Percentiles rank a stretch among this genome's conserved stretches.
Conservation (phyloP, 2,329 filamentous ascomycete genomes). For the Diaporthe ampelina region DNA sequence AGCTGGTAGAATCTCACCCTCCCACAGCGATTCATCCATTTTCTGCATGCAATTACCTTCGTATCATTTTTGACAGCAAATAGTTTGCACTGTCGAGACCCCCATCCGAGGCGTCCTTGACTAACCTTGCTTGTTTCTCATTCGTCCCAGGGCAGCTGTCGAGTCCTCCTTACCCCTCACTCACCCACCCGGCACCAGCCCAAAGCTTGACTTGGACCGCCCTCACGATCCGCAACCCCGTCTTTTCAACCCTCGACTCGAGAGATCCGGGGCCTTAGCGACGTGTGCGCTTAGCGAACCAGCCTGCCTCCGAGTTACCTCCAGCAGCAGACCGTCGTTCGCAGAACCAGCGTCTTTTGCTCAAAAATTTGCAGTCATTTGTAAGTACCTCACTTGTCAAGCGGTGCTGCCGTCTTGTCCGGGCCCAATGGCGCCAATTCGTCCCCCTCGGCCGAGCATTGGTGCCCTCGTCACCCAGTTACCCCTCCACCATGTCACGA, state of each 20-base stretch:
- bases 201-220: constrained; percentile 25
- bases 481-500: constrained; percentile 33
- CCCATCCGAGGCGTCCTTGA: constrained; percentile 19
- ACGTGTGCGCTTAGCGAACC: constrained; percentile 12
- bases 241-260: constrained; percentile 17
- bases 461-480: constrained; percentile 13
- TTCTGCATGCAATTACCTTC: constrained; percentile 8
- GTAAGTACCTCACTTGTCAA: constrained; percentile 4
- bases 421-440: constrained; percentile 6
- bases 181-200: constrained; percentile 32
- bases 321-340: not conserved
- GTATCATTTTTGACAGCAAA: constrained; percentile 30
- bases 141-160: constrained; percentile 30
- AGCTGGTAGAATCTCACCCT: constrained; percentile 28
- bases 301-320: not conserved
- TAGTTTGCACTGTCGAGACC: constrained; percentile 19
- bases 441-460: not conserved
- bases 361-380: constrained; percentile 4
- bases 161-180: constrained; percentile 37
- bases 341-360: not conserved
- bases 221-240: constrained; percentile 32
- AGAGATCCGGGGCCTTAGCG: not conserved
- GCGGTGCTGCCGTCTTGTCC: constrained; percentile 1
- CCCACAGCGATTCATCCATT: constrained; percentile 17
- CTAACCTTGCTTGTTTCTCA: constrained; percentile 11